phyloP scores from a whole-genome alignment of 2,329 filamentous ascomycete species.

The Meredithiella fracta region DNA sequence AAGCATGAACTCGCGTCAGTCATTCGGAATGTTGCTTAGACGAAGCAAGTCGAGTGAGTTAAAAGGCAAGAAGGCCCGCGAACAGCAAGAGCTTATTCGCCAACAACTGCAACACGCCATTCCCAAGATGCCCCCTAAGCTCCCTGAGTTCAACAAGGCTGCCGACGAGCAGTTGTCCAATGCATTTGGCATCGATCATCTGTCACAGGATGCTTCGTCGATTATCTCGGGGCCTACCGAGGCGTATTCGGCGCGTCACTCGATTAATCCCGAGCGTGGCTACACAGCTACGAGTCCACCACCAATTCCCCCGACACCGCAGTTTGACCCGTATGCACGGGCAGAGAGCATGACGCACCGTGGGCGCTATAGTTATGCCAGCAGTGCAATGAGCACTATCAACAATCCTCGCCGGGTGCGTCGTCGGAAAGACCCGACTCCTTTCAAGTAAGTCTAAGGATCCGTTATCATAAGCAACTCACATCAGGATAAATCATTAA shows the following conservation, averaged over 20 bases:
- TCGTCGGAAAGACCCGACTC: conserved; percentile 89
- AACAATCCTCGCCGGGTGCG: conserved; percentile 85
- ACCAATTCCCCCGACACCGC: conserved; percentile 33
- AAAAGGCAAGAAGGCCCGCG: conserved; percentile 45
- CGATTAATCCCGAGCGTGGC: conserved; percentile 34
- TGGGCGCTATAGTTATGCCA: conserved; percentile 90
- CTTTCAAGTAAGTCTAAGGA: conserved; percentile 77
- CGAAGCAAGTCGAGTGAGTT: conserved; percentile 53
- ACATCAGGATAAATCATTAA: background rate
- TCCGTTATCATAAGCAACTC: conserved; percentile 1
- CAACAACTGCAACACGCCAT: conserved; percentile 33
- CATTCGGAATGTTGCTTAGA: conserved; percentile 45
- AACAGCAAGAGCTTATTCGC: conserved; percentile 34
- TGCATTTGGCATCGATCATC: conserved; percentile 31
- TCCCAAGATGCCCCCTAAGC: conserved; percentile 32
- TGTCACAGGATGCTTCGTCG: conserved; percentile 45
- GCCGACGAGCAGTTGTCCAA: conserved; percentile 30
- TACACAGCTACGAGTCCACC: conserved; percentile 26
- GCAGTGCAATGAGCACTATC: conserved; percentile 75
- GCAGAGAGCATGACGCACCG: conserved; percentile 94
- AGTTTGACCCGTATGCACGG: conserved; percentile 61
- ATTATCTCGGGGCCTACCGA: conserved; percentile 35
- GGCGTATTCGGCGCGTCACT: conserved; percentile 28
- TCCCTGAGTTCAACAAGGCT: conserved; percentile 36
- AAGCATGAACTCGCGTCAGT: conserved; percentile 26